A percentile compares a stretch with the other conserved stretches of the same genome.
Evolutionary conservation across 1,284 basidiomycete species (phyloP).

Genomic region (Moesziomyces aphidis): DNA sequence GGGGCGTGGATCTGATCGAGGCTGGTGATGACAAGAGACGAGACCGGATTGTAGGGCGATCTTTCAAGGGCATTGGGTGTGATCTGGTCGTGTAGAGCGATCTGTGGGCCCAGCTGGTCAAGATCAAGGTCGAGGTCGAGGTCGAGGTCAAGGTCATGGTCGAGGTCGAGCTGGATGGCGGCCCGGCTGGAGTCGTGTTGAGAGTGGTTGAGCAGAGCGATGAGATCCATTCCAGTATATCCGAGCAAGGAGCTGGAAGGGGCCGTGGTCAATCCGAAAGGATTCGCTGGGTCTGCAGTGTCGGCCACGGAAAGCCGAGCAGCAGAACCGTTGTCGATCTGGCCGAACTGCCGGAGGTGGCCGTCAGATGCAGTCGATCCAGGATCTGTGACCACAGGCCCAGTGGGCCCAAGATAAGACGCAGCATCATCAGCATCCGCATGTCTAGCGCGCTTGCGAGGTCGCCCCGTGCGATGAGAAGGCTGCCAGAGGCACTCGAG

Average conservation of each 20-base stretch:
- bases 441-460: conserved; percentile 8
- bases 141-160: background rate
- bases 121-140: background rate
- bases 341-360: too few relatives aligned
- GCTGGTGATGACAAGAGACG: conserved; percentile 3
- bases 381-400: background rate
- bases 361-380: background rate
- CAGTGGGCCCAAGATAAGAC: too few relatives aligned
- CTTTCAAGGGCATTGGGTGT: too few relatives aligned
- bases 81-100: too few relatives aligned
- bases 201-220: conserved; percentile 15
- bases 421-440: too few relatives aligned
- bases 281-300: too few relatives aligned
- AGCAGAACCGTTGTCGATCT: too few relatives aligned
- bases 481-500: conserved; percentile 23
- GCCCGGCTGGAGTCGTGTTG: conserved; percentile 20
- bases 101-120: too few relatives aligned
- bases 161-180: conserved; percentile 7
- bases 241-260: too few relatives aligned
- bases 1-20: conserved; percentile 6
- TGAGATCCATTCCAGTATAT: conserved; percentile 8
- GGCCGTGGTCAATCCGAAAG: too few relatives aligned
- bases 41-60: background rate
- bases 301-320: too few relatives aligned
- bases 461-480: conserved; percentile 22